Percentiles rank a stretch among this genome's conserved stretches.
Evolutionary conservation across 345 rosid genomes (phyloP).

Genomic region (Stellera chamaejasme): DNA sequence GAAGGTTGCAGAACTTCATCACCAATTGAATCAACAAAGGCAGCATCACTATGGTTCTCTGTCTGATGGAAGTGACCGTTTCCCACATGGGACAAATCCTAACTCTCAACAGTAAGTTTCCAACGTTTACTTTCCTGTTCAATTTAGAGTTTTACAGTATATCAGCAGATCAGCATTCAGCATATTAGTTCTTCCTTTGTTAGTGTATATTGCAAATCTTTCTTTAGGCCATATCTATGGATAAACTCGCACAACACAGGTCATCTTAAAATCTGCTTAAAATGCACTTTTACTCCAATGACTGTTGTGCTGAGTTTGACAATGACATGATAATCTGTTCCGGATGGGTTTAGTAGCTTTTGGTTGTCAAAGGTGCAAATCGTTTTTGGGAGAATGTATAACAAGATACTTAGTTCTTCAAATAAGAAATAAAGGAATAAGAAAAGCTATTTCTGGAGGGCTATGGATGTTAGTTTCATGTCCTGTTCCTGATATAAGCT

Average conservation of each 20-base stretch:
- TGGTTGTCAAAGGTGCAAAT: not conserved
- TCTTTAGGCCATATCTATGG: not conserved
- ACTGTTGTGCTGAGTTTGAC: too few relatives aligned
- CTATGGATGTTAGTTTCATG: too few relatives aligned
- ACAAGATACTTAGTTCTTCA: too few relatives aligned
- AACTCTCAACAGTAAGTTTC: conserved; percentile 74
- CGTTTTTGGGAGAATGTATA: too few relatives aligned
- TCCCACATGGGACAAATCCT: conserved; percentile 69
- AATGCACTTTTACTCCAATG: too few relatives aligned
- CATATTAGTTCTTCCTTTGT: not conserved
- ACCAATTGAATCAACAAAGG: conserved; percentile 95
- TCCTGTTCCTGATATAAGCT: too few relatives aligned
- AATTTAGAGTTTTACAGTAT: too few relatives aligned
- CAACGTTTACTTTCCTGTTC: not conserved
- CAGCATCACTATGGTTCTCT: conserved; percentile 77
- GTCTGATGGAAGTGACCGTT: conserved; percentile 67
- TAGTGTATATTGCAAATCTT: not conserved
- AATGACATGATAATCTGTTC: not conserved
- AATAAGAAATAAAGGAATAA: too few relatives aligned
- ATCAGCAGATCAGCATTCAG: too few relatives aligned
- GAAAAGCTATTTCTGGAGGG: too few relatives aligned
- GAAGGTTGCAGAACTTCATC: conserved; percentile 98
- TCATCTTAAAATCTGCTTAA: too few relatives aligned
- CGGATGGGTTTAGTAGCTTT: not conserved
- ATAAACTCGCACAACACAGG: too few relatives aligned